Base-by-base conservation (phyloP, 371 early-diverging fungal species). In the Lichtheimia hyalospora region DNA sequence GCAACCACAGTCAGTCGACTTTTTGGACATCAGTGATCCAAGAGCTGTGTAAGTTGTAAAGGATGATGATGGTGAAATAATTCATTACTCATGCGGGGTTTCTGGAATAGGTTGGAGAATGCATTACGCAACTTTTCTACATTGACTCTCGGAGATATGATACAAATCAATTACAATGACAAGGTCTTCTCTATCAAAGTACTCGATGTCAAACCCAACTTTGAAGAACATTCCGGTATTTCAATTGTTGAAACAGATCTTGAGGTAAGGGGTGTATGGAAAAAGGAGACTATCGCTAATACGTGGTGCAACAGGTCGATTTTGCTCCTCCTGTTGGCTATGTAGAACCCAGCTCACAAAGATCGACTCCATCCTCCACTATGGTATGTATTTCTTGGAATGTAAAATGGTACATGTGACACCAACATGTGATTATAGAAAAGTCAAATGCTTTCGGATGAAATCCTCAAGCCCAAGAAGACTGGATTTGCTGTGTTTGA, bases 301-400 rank as follows among this genome's bases (percentile, higher is more conserved):
- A 34, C 34, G 6, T 34, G 34, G 34, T 34, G 10, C 34, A 34
- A 39, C 54, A 86, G 80, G 95, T 95, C 1, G 99, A 99, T 64
- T 99, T 99, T 81, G 98, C 96, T 3, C 89, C 99, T 20, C 99
- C 99, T 14, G 75, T 96, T 0, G 99, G 99, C 5, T 99, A 99
- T 74, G 88, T 90, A 34, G 99, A 99, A 69, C 96, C 97, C 5
- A 52, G 63, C 13, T 20, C 3, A 46, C 54, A 56, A 16, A 64
- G 71, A 52, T 73, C 81, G 49, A 69, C 66, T n/a, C 76, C 66
- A 24, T 61, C 67, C 12, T 70, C 74, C 18, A 48, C 76, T 16
- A 73, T 79, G 69, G 82, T 84, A 77, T 40, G 59, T 15, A 5
- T 18, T 20, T 28, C 12, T 40, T 15, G 15, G 16, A 13, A 24